Evolutionary conservation across 2,329 filamentous ascomycete species (phyloP), one percentile per base, ranked within the genome.

Genomic region (Thermoascus crustaceus): DNA sequence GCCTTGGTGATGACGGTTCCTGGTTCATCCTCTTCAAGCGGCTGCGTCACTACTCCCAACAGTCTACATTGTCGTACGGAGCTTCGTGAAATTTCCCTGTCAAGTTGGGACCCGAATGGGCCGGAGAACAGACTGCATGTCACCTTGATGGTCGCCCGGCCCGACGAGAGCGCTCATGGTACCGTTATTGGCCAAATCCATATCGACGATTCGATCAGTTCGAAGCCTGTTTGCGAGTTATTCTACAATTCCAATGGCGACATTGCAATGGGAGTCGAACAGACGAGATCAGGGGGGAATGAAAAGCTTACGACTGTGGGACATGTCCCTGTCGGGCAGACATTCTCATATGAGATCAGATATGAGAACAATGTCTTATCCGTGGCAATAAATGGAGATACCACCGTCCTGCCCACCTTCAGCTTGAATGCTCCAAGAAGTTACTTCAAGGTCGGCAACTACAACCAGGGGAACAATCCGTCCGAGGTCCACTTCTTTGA

Each of bases 31-130:
- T 40, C 42, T 10, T 46, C 35, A 19, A 44, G 56, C 1, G 47
- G 44, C 5, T 67, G 62, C 39, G 61, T 64, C 5, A 65, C 54
- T 2, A 67, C 64, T 1, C 41, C 53, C 1, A 55, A 63, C 48
- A 64, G 60, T 46, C 37, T 57, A 30, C 63, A 67, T 42, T 67
- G 64, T 44, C 63, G 61, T 18, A 64, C 59, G 7, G 64, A 67
- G 44, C 48, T 68, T 8, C 61, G 62, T 11, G 64, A 68, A 48
- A 38, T 34, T 10, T 46, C 33, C 19, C 60, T 59, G 5, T 31
- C 31, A 6, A 44, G 36, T 1, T 49, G 62, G 61, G 46, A 53
- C 27, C 58, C 62, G 5, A 54, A 48, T n/a, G 32, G 38, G 3
- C 45, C 41, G n/a, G 18, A 13, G 13, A 65, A 63, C 41, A 44